Conservation (phyloP, 2,329 filamentous ascomycete genomes). For the Hypoxylon sp. region DNA sequence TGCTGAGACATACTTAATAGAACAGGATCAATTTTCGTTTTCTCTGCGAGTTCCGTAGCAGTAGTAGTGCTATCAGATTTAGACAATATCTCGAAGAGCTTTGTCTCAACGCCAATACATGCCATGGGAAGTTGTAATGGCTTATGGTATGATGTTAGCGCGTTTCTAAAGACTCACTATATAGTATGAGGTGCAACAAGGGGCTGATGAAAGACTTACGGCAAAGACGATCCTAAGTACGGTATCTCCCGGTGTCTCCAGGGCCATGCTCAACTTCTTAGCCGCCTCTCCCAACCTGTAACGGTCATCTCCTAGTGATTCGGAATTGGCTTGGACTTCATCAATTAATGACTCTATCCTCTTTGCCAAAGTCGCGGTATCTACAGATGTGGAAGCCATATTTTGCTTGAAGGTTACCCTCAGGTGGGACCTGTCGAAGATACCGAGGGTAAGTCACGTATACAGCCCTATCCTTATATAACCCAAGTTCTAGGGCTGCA, state of each 20-base stretch:
- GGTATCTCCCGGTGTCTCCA: slow-evolving; percentile 39
- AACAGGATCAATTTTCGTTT: slow-evolving; percentile 27
- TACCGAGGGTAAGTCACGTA: neutral
- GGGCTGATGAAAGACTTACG: slow-evolving; percentile 12
- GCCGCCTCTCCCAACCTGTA: slow-evolving; percentile 1
- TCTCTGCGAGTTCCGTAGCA: slow-evolving; percentile 17
- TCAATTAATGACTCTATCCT: slow-evolving; percentile 1
- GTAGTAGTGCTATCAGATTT: slow-evolving; percentile 4
- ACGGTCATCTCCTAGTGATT: neutral
- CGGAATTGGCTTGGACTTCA: neutral
- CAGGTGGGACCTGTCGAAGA: neutral
- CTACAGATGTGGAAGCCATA: neutral
- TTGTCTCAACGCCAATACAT: slow-evolving; percentile 27
- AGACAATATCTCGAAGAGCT: slow-evolving; percentile 20
- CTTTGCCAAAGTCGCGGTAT: slow-evolving; percentile 1
- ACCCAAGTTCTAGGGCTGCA: neutral
- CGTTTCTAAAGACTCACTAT: neutral
- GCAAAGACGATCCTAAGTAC: slow-evolving; percentile 28
- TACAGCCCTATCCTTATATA: neutral
- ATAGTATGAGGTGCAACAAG: neutral
- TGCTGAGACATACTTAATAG: slow-evolving; percentile 38
- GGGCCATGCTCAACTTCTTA: slow-evolving; percentile 1
- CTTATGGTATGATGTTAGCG: slow-evolving; percentile 5
- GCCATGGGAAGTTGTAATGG: slow-evolving; percentile 26
- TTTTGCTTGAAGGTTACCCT: neutral